Percentiles rank a stretch among this genome's conserved stretches.
These are phyloP conservation scores for Trypanosoma melophagium DNA, from an alignment of 208 protist genomes.

Conservation along the genomic window DNA sequence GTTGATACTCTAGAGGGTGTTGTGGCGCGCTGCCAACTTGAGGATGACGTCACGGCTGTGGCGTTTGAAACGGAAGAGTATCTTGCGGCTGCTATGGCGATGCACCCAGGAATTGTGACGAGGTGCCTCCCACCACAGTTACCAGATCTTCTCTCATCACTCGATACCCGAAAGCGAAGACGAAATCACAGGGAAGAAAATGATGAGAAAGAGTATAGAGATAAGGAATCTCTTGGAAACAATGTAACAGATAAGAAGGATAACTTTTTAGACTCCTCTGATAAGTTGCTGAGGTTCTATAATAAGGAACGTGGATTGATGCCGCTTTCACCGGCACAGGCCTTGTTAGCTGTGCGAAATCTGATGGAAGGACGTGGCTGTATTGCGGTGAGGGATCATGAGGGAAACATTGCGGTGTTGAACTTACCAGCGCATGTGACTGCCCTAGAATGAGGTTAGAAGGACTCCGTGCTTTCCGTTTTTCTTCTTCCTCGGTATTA, in stretches of 20 bases:
- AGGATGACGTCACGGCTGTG: constrained; percentile 3
- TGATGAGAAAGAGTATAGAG: background rate
- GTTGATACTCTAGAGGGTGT: constrained; percentile 12
- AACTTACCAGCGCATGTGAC: constrained; percentile 30
- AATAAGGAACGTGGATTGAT: constrained; percentile 12
- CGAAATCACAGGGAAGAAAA: background rate
- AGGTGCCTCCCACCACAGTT: constrained; percentile 27
- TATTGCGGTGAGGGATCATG: constrained; percentile 34
- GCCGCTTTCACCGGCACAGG: constrained; percentile 24
- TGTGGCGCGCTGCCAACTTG: constrained; percentile 13
- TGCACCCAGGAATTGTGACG: background rate
- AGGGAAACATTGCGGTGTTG: constrained; percentile 29
- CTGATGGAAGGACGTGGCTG: constrained; percentile 34
- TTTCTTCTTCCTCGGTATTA: background rate
- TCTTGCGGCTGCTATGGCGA: background rate
- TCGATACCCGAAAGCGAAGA: background rate
- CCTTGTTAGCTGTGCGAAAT: constrained; percentile 26
- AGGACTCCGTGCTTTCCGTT: background rate
- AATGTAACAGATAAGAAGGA: background rate
- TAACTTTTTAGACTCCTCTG: background rate
- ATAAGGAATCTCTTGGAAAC: background rate
- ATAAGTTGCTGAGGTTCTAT: constrained; percentile 7
- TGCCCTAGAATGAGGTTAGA: constrained; percentile 17
- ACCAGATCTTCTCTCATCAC: constrained; percentile 16
- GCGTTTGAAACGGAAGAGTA: constrained; percentile 16